Evolutionary conservation across 768 basidiomycete genomes (phyloP), one percentile per base, ranked within the genome.

Genomic region (Suillus subluteus): DNA sequence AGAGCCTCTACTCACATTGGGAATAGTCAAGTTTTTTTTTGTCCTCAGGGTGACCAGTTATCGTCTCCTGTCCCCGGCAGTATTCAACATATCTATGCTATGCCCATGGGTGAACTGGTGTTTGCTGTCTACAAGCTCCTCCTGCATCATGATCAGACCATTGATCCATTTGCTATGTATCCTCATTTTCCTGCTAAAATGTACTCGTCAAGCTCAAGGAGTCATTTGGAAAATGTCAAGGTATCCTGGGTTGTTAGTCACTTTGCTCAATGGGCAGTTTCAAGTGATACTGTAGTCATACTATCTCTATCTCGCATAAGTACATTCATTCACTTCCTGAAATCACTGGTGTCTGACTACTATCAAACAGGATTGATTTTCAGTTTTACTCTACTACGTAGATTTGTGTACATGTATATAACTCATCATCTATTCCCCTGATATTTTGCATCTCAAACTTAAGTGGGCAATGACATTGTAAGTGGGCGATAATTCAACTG

Each of bases 111-210:
- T 56, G 3, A 37, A 59, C 58, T 67, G 2, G 40, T 4, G 11
- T 69, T 70, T 62, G 67, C 65, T 58, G 30, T 70, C 2, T 62
- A 66, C 6, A n/a, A 50, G 12, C 65, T 66, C 15, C 40, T 62
- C 40, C 46, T 38, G 4, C 30, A 2, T 11, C 50, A 52, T 9
- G 50, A 16, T 52, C 43, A 62, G 8, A 6, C 23, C 26, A 12
- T 46, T 1, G 40, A 62, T 62, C 61, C 61, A 62, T 62, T 62
- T 16, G 13, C 40, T 62, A 46, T 46, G 21, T 62, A 62, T 62
- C 61, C 61, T 62, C 61, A 43, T 46, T 62, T 62, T 11, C 61
- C 37, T 1, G 13, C 32, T 0, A 62, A 40, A 46, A 26, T 62
- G 61, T 44, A 43, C 61, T 62, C 6, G 11, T 62, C 61, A 30